Evolutionary conservation across 2,329 filamentous ascomycete genomes (phyloP), one percentile per base, ranked within the genome.

Genomic region (Talaromyces albobiverticillius): DNA sequence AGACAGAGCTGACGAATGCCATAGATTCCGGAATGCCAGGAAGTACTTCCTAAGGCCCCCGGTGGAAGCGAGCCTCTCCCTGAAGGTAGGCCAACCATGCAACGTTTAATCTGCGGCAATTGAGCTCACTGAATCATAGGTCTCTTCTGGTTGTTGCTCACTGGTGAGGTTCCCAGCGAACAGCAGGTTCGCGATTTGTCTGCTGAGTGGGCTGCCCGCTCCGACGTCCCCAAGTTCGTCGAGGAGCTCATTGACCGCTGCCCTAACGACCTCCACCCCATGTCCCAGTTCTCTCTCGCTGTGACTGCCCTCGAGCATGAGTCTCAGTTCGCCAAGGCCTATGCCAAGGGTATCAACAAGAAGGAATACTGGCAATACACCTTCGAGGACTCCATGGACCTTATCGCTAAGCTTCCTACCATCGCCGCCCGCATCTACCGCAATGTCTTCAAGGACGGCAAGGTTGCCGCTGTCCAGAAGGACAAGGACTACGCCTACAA

Each of bases 401-500:
- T 99, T 75, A 99, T 99, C 75, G 94, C 94, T 72, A 97, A 97
- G 87, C 89, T 99, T 67, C 94, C 94, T 74, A 96, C 90, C 75
- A 96, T 99, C 70, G 94, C 94, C 62, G 82, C 94, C 61, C 90
- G 91, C 81, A 99, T 99, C 84, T 99, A 99, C 87, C 94, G 95
- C 82, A 99, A 99, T 77, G 88, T 97, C 76, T 99, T 95, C 90
- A 96, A 97, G 87, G 94, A 95, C 72, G 94, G 94, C 80, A 97
- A 97, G 87, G 93, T 99, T 64, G 89, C 90, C 58, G 76, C 91
- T 53, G 85, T 96, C 75, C 87, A 97, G 83, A 95, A 96, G 84
- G 93, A 97, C 82, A 94, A 97, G 89, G 94, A 99, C 75, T 99
- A 96, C 82, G 84, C 87, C 68, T 99, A 88, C 89, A 99, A 99